Conservation (phyloP, 768 basidiomycete genomes). For the Pisolithus albus region DNA sequence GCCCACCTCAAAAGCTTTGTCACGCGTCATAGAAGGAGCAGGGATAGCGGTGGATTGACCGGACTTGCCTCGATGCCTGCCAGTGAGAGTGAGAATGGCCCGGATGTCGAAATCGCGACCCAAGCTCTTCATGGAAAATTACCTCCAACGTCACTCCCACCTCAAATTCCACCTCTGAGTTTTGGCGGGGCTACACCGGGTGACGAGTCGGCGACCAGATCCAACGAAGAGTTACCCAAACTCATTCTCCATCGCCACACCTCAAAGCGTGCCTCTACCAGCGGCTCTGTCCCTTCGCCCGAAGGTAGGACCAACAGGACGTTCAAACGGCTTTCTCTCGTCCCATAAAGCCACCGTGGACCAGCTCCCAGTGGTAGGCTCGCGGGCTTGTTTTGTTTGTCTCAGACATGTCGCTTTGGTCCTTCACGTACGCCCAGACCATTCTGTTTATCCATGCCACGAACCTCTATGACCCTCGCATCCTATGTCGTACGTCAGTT, state of each 20-base stretch:
- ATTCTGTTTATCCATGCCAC: no score
- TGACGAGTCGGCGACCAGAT: conserved; percentile 15
- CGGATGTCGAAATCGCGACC: conserved; percentile 21
- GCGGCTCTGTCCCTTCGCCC: conserved; percentile 6
- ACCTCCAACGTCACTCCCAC: background rate
- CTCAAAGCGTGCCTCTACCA: conserved; percentile 5
- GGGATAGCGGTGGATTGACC: conserved; percentile 16
- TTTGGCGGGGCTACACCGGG: conserved; percentile 1
- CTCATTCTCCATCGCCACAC: conserved; percentile 8
- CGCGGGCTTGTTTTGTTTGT: no score
- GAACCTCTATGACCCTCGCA: no score
- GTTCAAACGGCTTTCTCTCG: conserved; percentile 26
- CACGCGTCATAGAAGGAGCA: conserved; percentile 6
- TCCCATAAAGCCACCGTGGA: conserved; percentile 7
- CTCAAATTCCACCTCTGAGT: conserved; percentile 4
- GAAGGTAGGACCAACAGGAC: conserved; percentile 14
- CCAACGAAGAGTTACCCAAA: conserved; percentile 17
- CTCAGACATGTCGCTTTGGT: no score
- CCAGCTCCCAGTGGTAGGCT: no score
- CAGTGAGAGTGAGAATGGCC: conserved; percentile 26
- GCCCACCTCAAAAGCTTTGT: conserved; percentile 25
- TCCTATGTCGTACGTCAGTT: no score
- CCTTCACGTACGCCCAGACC: no score
- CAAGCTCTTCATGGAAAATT: conserved; percentile 22
- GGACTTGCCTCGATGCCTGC: conserved; percentile 17